Evolutionary conservation across 106 monocot species (phyloP), one percentile per base, ranked within the genome.

Genomic region (Allium sativum): DNA sequence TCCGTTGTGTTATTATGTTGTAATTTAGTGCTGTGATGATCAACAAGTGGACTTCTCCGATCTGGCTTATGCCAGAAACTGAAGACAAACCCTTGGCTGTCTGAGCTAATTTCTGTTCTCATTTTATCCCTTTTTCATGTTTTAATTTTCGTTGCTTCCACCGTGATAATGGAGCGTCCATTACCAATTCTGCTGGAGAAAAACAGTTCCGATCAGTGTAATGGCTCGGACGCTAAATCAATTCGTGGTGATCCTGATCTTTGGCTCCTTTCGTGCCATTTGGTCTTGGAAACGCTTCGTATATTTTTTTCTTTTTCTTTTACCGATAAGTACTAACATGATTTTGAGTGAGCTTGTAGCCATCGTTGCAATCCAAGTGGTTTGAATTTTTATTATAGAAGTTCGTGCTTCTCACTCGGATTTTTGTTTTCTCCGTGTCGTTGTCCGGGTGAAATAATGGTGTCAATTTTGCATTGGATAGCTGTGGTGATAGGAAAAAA

Each of bases 211-310:
- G 31, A 22, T 58, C 42, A 42, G 42, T 58, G 40, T 58, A 58
- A 58, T 58, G 58, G 58, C 58, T 58, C 1, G 58, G 40, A 12
- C 58, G 58, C 58, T 11, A 58, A 6, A 58, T 58, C 1, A 16
- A 58, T 14, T 58, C 1, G 58, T 58, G 58, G 58, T 58, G 7
- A 58, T 58, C 58, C 58, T 58, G 58, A 58, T 58, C 10, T 58
- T 58, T 58, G 58, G 58, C 58, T 58, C 15, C 14, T 18, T 40
- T 12, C 31, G 3, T 58, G 58, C 40, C 40, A 58, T 58, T 41
- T 40, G 10, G 11, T 41, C 40, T 40, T 58, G 58, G 58, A 58
- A 58, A 58, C 58, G 58, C 58, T 40, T 18, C 58, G 42, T 58
- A 58, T 42, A 58, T 41, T 40, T 41, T 40, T 9, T 20, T 4